These are phyloP conservation scores for Xylariaceae sp. DNA, from an alignment of 2,329 filamentous ascomycete species.

Conservation along the genomic window DNA sequence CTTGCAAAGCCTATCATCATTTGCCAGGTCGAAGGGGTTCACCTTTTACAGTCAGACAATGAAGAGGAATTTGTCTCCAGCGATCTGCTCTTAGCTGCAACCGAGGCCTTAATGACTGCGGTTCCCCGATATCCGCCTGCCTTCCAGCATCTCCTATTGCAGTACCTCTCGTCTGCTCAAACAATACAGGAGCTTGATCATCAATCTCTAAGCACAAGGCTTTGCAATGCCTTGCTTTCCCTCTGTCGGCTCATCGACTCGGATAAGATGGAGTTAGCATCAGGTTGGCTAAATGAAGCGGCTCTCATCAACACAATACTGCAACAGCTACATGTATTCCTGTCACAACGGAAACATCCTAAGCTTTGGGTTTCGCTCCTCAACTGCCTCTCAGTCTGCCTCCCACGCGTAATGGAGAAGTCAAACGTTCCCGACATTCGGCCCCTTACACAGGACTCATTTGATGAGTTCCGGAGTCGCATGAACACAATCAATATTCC, in stretches of 20 bases:
- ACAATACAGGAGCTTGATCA: slow-evolving; percentile 20
- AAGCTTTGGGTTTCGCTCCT: slow-evolving; percentile 28
- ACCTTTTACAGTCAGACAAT: slow-evolving; percentile 10
- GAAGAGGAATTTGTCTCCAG: slow-evolving; percentile 11
- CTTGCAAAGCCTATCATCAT: slow-evolving; percentile 26
- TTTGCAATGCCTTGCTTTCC: slow-evolving; percentile 40
- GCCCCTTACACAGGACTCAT: slow-evolving; percentile 22
- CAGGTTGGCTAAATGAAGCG: slow-evolving; percentile 40
- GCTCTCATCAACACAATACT: slow-evolving; percentile 37
- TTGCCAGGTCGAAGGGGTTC: slow-evolving; percentile 23
- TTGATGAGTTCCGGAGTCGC: slow-evolving; percentile 7
- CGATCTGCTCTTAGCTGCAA: slow-evolving; percentile 26
- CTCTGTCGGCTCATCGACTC: slow-evolving; percentile 52
- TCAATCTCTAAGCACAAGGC: slow-evolving; percentile 17
- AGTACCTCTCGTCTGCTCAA: slow-evolving; percentile 27
- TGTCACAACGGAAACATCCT: slow-evolving; percentile 20
- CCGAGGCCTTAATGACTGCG: slow-evolving; percentile 25
- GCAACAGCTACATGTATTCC: slow-evolving; percentile 22
- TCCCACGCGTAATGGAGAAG: slow-evolving; percentile 17
- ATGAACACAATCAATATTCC: slow-evolving; percentile 15
- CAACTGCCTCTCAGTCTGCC: slow-evolving; percentile 26
- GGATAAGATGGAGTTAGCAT: slow-evolving; percentile 30
- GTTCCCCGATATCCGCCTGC: slow-evolving; percentile 28
- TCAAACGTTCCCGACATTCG: slow-evolving; percentile 7
- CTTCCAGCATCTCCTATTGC: slow-evolving; percentile 30